Evolutionary conservation across 148 eudicot species (phyloP), one percentile per base, ranked within the genome.

Genomic region (Silene latifolia): DNA sequence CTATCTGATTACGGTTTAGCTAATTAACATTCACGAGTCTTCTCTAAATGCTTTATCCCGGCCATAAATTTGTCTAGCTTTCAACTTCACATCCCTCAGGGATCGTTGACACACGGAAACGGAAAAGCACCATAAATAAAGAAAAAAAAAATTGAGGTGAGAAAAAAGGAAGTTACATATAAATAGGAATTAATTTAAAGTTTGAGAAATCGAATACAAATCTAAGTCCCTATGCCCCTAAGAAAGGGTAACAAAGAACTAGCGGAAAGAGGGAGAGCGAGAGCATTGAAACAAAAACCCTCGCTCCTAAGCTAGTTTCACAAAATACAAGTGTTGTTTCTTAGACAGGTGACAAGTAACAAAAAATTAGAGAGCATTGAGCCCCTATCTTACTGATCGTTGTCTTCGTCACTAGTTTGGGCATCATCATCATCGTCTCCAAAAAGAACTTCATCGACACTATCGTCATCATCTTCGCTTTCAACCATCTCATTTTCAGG

Each of bases 351-450:
- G 24, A 12, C 35, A 25, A 53, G 25, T 29, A 42, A 39, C 8
- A 70, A 12, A 67, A 67, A 48, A 24, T 7, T 4, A 8, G 46
- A 25, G 44, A 57, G 25, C 46, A 71, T 32, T 46, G 76, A 51
- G 5, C 80, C 75, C 76, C 17, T 65, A 24, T 64, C 67, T 78
- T 78, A 85, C 44, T 82, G 78, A 65, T 88, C 87, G 24, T 69
- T 56, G 1, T 85, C 87, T 61, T 88, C 88, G 27, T 77, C 85
- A 68, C 82, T 79, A 72, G 78, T 87, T 61, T 86, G 69, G 14
- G 92, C 85, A 69, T 85, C 87, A 60, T 85, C 90, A 24, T 85
- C 97, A 44, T 87, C 89, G 46, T 84, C 86, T 15, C 91, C 89
- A 71, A 85, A 88, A 62, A 86, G 68, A 73, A 88, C 82, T 67